Conservation (phyloP, 2,329 filamentous ascomycete genomes). For the Aureobasidium leucospermi region DNA sequence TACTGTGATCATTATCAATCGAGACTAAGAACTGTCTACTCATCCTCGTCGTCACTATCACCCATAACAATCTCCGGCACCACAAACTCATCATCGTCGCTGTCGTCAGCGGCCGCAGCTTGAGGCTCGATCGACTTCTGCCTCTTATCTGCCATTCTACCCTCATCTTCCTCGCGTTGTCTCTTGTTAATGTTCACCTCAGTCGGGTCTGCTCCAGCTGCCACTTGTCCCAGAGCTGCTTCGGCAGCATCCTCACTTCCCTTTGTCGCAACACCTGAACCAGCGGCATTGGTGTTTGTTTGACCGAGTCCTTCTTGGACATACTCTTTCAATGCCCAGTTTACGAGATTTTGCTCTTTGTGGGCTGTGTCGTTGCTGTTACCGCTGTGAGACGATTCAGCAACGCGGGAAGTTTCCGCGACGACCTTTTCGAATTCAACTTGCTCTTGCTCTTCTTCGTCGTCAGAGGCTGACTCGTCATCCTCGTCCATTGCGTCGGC, state of each 20-base stretch:
- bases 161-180: background rate
- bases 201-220: background rate
- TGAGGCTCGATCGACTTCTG: background rate
- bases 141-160: background rate
- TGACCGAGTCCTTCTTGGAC: background rate
- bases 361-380: background rate
- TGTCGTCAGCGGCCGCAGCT: constrained; percentile 16
- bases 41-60: constrained; percentile 24
- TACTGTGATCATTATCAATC: no score
- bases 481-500: constrained; percentile 17
- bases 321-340: constrained; percentile 7
- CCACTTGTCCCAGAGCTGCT: background rate
- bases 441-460: background rate
- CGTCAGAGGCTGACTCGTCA: background rate
- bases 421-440: background rate
- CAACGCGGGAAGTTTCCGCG: background rate
- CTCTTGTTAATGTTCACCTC: background rate
- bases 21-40: background rate
- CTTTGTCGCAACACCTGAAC: background rate
- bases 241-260: background rate
- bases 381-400: background rate
- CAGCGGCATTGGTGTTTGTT: background rate
- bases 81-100: constrained; percentile 30
- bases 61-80: constrained; percentile 29
- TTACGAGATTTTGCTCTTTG: background rate